Base-by-base conservation (phyloP, 306 rosid species). In the Begonia fuchsioides region DNA sequence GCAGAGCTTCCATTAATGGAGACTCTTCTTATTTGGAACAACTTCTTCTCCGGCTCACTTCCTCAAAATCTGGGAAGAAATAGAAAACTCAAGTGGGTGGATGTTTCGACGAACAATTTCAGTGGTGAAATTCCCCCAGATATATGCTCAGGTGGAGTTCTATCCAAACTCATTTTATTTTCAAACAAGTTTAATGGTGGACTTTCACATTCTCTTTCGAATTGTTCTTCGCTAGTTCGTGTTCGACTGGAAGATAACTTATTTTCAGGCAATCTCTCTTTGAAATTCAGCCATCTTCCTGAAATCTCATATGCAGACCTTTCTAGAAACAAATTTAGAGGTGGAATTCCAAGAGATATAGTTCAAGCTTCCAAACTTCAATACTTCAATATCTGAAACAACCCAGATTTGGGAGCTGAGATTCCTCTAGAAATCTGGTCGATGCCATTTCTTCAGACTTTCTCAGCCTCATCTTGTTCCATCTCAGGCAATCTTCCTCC, bases 151-250 rank as follows among this genome's bases (percentile, higher is more conserved):
- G 74, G 59, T 53, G 76, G 80, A 40, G 72, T 17, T 43, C 71
- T 88, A 2, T 51, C 13, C 40, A 88, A 83, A 76, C 58, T 88
- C 57, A 88, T 88, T 52, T 60, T 88, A 74, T 88, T 88, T 65
- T 88, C 96, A 13, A 88, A 88, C 67, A 61, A 73, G 15, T 83
- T 88, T 32, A 46, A 71, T 10, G 93, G 93, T 17, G 61, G 67
- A 17, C 75, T 84, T 46, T 73, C 86, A 1, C 64, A 64, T 4
- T 64, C 90, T 16, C 72, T 88, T 38, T 64, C 78, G 49, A 74
- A 74, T 43, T 88, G 97, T 58, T 81, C 97, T 57, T 88, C 93
- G 8, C 76, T 88, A 13, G 86, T 84, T 68, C 97, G 97, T 43
- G 77, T 88, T 67, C 73, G 97, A 52, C 58, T 88, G 3, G 97